Evolutionary conservation across 305 asterid species (phyloP), one percentile per base, ranked within the genome.

Genomic region (Euphrasia arctica): DNA sequence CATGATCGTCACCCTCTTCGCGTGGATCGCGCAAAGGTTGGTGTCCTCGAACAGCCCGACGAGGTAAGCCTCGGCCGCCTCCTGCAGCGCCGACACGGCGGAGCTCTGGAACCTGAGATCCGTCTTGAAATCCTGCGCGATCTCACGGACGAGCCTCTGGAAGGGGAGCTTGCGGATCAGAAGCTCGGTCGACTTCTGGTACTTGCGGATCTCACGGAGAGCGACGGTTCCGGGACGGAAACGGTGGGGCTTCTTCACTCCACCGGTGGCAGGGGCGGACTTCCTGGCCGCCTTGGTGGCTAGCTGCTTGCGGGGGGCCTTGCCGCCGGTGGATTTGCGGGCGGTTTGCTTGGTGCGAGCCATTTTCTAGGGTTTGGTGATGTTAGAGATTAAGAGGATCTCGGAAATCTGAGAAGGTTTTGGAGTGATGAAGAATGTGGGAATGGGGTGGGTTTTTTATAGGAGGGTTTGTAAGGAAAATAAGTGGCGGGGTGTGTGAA

Each of bases 1-100:
- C 43, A 39, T 39, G 10, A 39, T 39, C 43, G 43, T 39, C 43
- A 39, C 43, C 43, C 43, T 75, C 78, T 79, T 79, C 28, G 83
- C 83, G 28, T 79, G 81, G 62, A 79, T 79, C 0, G 84, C 84
- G 36, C 84, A 75, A 50, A 83, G 70, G 29, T 85, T 85, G 0
- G 93, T 85, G 1, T 85, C 89, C 73, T 85, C 88, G 28, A 85
- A 83, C 32, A 85, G 76, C 0, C 93, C 90, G 0, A 85, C 93
- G 2, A 85, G 77, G 48, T 83, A 81, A 0, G 89, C 86, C 63
- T 80, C 86, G 2, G 86, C 84, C 3, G 87, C 87, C 77, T 81
- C 83, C 70, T 83, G 85, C 12, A 81, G 76, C 54, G 85, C 85
- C 14, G 90, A 70, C 5, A 81, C 87, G 4, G 83, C 85, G 1